Conservation (phyloP, 306 rosid genomes). For the Carpinus fangiana region DNA sequence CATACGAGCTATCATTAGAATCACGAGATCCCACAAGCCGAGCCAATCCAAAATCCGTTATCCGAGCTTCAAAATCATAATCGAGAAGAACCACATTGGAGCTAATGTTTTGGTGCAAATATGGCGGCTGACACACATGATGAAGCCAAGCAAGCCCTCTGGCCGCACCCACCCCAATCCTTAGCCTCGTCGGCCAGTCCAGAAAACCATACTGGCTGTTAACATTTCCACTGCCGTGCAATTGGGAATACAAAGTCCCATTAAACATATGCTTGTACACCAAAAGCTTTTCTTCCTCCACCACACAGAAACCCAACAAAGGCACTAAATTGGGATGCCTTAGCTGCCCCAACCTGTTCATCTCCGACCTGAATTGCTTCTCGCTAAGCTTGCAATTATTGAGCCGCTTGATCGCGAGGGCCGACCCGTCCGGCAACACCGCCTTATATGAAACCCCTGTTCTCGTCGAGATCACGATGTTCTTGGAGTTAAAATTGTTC, state of each 20-base stretch:
- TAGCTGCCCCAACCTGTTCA: conserved; percentile 53
- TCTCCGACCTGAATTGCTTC: conserved; percentile 53
- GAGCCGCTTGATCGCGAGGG: conserved; percentile 50
- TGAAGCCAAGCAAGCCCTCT: conserved; percentile 69
- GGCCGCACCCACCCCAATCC: conserved; percentile 57
- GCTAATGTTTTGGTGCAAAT: conserved; percentile 54
- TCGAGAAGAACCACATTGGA: conserved; percentile 57
- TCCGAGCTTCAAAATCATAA: conserved; percentile 58
- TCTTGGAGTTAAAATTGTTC: conserved; percentile 36
- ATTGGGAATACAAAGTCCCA: conserved; percentile 49
- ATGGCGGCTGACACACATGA: conserved; percentile 55
- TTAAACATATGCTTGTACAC: conserved; percentile 66
- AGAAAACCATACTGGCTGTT: conserved; percentile 49
- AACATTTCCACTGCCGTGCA: conserved; percentile 44
- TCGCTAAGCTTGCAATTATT: conserved; percentile 46
- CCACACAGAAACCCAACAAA: conserved; percentile 51
- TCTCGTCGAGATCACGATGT: conserved; percentile 46
- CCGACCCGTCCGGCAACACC: conserved; percentile 56
- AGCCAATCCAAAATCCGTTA: conserved; percentile 53
- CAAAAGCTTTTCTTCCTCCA: conserved; percentile 62
- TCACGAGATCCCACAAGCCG: conserved; percentile 49
- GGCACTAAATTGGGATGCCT: conserved; percentile 67
- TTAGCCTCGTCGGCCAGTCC: conserved; percentile 58
- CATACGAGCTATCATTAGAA: conserved; percentile 47
- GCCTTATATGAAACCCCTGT: conserved; percentile 60